A percentile compares a stretch with the other conserved stretches of the same genome.
These are phyloP conservation scores for Mycena filopes DNA, from an alignment of 768 basidiomycete genomes.

Conservation along the genomic window DNA sequence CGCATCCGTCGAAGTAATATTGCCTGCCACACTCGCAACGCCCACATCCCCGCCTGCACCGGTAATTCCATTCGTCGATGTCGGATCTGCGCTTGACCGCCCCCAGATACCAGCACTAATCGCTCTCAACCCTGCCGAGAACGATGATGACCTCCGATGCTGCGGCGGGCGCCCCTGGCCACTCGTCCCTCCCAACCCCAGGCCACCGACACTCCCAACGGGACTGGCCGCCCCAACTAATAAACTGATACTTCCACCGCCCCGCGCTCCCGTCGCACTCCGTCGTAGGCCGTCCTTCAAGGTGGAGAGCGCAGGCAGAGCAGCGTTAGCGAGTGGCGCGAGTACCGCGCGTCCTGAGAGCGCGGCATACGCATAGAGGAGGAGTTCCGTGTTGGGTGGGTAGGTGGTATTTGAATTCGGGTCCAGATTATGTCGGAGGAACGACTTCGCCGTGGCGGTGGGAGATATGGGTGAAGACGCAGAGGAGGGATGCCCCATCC, in stretches of 20 bases:
- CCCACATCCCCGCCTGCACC: too few species aligned
- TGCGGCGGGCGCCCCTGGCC: conserved; percentile 34
- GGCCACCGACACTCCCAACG: background rate
- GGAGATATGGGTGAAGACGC: too few species aligned
- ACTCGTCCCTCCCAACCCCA: conserved; percentile 35
- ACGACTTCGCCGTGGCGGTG: too few species aligned
- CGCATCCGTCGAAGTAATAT: too few species aligned
- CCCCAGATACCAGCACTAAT: conserved; percentile 49
- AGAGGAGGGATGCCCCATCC: conserved; percentile 36
- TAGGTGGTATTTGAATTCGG: conserved; percentile 59
- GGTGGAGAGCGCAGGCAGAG: conserved; percentile 51
- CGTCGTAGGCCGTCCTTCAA: conserved; percentile 47
- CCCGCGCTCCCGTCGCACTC: conserved; percentile 52
- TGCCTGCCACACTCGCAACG: conserved; percentile 33
- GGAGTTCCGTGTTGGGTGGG: conserved; percentile 32
- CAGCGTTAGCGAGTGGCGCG: conserved; percentile 53
- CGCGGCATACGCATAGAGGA: conserved; percentile 89
- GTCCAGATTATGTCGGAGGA: too few species aligned
- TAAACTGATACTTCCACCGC: conserved; percentile 32
- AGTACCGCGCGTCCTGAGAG: conserved; percentile 75
- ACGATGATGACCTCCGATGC: conserved; percentile 62
- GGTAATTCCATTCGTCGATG: too few species aligned
- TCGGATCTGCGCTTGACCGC: background rate
- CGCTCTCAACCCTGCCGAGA: conserved; percentile 63
- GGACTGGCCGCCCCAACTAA: conserved; percentile 21